These are phyloP conservation scores for Hansenula lynferdii DNA, from an alignment of 1,139 yeast species.

Conservation along the genomic window DNA sequence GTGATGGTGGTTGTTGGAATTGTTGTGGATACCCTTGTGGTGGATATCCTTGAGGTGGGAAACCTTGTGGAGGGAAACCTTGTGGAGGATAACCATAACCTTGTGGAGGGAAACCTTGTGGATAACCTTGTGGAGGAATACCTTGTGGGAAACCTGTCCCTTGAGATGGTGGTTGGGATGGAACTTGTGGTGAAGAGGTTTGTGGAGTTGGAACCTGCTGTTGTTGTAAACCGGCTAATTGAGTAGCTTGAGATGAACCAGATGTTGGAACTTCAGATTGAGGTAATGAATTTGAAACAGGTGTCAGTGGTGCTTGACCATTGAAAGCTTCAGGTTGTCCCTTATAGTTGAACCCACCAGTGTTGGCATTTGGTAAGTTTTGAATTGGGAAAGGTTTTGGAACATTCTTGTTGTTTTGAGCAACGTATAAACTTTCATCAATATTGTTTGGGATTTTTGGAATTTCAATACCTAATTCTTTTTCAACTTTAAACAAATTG, in stretches of 20 bases:
- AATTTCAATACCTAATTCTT: constrained; percentile 96
- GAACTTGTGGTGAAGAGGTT: constrained; percentile 9
- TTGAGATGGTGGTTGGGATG: constrained; percentile 15
- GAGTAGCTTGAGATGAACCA: constrained; percentile 14
- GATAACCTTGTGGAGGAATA: constrained; percentile 20
- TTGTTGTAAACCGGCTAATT: too few species aligned
- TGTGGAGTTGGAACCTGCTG: constrained; percentile 9
- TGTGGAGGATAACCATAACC: constrained; percentile 12
- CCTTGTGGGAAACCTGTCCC: constrained; percentile 20
- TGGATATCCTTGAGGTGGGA: constrained; percentile 10
- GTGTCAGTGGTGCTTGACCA: constrained; percentile 19
- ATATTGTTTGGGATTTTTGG: constrained; percentile 92
- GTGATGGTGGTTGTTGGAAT: constrained; percentile 1
- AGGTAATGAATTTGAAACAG: constrained; percentile 19
- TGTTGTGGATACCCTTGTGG: constrained; percentile 6
- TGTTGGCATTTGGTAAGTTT: constrained; percentile 29
- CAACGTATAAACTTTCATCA: constrained; percentile 85
- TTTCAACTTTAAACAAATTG: constrained; percentile 90
- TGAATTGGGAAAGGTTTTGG: constrained; percentile 86
- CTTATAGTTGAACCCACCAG: constrained; percentile 40
- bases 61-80: constrained; percentile 9
- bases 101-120: constrained; percentile 16
- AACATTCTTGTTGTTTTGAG: constrained; percentile 68
- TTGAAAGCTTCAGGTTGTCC: constrained; percentile 40
- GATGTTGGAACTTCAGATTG: constrained; percentile 14